These are phyloP conservation scores for Sporothrix variecibatus DNA, from an alignment of 2,329 filamentous ascomycete genomes.

Conservation along the genomic window DNA sequence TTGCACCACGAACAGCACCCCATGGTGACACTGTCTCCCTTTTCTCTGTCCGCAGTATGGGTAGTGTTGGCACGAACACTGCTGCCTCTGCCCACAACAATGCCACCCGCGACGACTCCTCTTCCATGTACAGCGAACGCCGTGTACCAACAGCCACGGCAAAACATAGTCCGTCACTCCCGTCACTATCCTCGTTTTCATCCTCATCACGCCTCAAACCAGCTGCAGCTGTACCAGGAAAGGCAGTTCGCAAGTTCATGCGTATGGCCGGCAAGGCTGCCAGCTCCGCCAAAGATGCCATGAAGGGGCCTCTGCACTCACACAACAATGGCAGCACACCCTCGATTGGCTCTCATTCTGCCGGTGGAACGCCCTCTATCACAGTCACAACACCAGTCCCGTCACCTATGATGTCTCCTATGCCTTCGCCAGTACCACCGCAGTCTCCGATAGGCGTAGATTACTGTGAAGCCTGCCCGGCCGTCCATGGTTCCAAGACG, in stretches of 20 bases:
- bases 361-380: background rate
- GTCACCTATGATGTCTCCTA: background rate
- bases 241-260: slow-evolving; percentile 20
- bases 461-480: background rate
- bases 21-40: slow-evolving; percentile 18
- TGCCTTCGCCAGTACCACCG: background rate
- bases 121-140: slow-evolving; percentile 28
- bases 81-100: background rate
- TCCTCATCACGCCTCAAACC: slow-evolving; percentile 21
- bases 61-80: background rate
- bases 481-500: slow-evolving; percentile 14
- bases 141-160: background rate
- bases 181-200: background rate
- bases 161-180: background rate
- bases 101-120: slow-evolving; percentile 17
- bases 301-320: background rate
- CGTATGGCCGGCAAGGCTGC: slow-evolving; percentile 23
- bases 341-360: slow-evolving; percentile 30
- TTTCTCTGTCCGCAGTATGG: slow-evolving; percentile 5
- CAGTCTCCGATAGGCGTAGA: background rate
- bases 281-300: slow-evolving; percentile 19
- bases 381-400: slow-evolving; percentile 2
- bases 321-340: slow-evolving; percentile 13
- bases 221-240: slow-evolving; percentile 15
- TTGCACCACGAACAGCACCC: slow-evolving; percentile 19